Evolutionary conservation across 345 rosid genomes (phyloP).

Genomic region (Anastatica hierochuntica): DNA sequence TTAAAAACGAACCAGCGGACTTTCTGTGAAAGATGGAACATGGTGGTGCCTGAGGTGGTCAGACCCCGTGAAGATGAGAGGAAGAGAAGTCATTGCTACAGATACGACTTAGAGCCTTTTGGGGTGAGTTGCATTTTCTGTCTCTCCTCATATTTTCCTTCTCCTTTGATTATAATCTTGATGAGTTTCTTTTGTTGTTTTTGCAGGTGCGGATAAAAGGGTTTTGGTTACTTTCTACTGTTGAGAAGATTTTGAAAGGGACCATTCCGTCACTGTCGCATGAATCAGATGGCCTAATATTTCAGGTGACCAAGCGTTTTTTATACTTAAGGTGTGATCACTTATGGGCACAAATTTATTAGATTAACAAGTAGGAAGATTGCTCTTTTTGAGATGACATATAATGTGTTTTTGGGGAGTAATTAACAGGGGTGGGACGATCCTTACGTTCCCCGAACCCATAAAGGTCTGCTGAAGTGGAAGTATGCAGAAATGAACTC

Average conservation of each 20-base stretch:
- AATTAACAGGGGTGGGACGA: conserved; percentile 91
- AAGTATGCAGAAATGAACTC: conserved; percentile 92
- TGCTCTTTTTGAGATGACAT: background rate
- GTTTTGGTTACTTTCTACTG: conserved; percentile 88
- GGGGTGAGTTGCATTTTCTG: conserved; percentile 40
- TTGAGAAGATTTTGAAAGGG: conserved; percentile 60
- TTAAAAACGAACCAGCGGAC: conserved; percentile 64
- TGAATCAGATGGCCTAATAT: conserved; percentile 95
- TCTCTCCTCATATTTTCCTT: background rate
- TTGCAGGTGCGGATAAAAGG: conserved; percentile 82
- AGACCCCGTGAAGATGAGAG: conserved; percentile 62
- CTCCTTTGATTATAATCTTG: background rate
- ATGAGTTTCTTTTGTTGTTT: background rate
- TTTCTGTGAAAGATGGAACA: conserved; percentile 84
- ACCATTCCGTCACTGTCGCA: conserved; percentile 83
- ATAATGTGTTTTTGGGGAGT: background rate
- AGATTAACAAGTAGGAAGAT: background rate
- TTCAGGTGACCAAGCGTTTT: conserved; percentile 59
- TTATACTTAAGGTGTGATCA: no score
- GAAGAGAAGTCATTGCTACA: conserved; percentile 47
- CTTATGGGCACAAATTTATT: no score
- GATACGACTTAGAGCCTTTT: conserved; percentile 92
- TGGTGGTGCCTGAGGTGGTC: conserved; percentile 57
- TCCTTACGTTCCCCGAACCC: conserved; percentile 88
- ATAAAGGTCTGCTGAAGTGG: conserved; percentile 97